These are phyloP conservation scores for Wallacemonas sp. DNA, from an alignment of 208 protist genomes.

Conservation along the genomic window DNA sequence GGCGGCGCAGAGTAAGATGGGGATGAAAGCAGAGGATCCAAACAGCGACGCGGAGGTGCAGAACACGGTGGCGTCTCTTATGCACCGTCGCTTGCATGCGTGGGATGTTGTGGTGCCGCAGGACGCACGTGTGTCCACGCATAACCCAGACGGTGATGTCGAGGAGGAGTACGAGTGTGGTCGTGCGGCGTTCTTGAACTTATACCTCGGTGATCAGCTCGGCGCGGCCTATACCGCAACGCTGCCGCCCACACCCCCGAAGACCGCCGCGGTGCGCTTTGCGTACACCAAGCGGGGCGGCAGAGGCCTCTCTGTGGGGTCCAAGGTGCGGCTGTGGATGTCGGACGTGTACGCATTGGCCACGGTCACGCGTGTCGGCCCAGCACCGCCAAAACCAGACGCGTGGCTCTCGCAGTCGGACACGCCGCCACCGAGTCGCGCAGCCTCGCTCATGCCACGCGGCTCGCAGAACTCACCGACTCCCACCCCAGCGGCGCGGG, in stretches of 20 bases:
- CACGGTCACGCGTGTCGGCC: constrained; percentile 36
- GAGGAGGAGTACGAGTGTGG: constrained; percentile 53
- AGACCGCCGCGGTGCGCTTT: constrained; percentile 27
- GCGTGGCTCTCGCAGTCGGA: neutral
- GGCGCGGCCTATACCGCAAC: constrained; percentile 36
- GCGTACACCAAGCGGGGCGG: constrained; percentile 39
- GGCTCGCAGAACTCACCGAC: neutral
- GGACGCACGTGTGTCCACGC: constrained; percentile 41
- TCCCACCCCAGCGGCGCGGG: neutral
- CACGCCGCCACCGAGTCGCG: neutral
- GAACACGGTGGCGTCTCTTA: too few relatives aligned
- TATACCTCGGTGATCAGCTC: constrained; percentile 54
- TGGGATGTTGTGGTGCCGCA: constrained; percentile 84
- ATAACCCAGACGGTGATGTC: constrained; percentile 28
- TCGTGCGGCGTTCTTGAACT: constrained; percentile 42
- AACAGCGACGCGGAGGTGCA: too few relatives aligned
- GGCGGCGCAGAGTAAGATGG: neutral
- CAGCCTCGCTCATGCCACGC: neutral
- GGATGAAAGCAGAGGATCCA: neutral
- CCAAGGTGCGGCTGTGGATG: constrained; percentile 90
- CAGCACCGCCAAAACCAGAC: neutral
- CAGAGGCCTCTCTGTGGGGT: constrained; percentile 33
- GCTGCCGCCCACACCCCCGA: constrained; percentile 42
- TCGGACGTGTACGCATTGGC: constrained; percentile 81
- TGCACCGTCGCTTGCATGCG: constrained; percentile 3